A percentile compares a stretch with the other conserved stretches of the same genome.
These are phyloP conservation scores for Maudiozyma saulgeensis DNA, from an alignment of 805 yeast genomes.

Conservation along the genomic window DNA sequence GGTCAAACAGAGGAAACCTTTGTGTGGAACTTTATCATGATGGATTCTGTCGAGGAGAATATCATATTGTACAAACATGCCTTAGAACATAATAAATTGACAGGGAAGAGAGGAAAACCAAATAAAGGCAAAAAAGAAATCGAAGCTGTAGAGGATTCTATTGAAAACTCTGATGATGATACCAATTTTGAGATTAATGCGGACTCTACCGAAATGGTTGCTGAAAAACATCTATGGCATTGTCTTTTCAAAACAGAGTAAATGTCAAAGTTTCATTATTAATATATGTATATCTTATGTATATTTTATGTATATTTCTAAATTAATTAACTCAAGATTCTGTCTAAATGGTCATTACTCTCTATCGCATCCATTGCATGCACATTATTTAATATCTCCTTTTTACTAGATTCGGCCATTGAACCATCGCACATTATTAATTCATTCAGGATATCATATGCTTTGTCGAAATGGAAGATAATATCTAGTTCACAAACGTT, in stretches of 20 bases:
- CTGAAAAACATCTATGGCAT: slow-evolving; percentile 24
- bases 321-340: slow-evolving; percentile 28
- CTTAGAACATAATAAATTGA: slow-evolving; percentile 16
- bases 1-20: slow-evolving; percentile 78
- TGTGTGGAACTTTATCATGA: slow-evolving; percentile 86
- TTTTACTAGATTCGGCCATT: slow-evolving; percentile 70
- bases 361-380: slow-evolving; percentile 84
- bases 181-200: slow-evolving; percentile 21
- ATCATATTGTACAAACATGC: slow-evolving; percentile 39
- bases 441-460: slow-evolving; percentile 87
- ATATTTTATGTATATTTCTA: slow-evolving; percentile 1
- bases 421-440: slow-evolving; percentile 75
- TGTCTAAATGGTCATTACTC: slow-evolving; percentile 53
- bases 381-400: slow-evolving; percentile 68
- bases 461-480: slow-evolving; percentile 89
- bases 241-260: slow-evolving; percentile 17
- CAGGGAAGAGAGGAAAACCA: not conserved
- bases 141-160: too few species aligned
- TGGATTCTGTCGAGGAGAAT: slow-evolving; percentile 81
- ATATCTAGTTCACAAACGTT: slow-evolving; percentile 95
- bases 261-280: not conserved
- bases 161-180: slow-evolving; percentile 7
- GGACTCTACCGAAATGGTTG: slow-evolving; percentile 20
- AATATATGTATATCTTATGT: not conserved
- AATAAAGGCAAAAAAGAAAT: not conserved